phyloP scores from a whole-genome alignment of 306 rosid species.

The Cucumis cinereus region DNA sequence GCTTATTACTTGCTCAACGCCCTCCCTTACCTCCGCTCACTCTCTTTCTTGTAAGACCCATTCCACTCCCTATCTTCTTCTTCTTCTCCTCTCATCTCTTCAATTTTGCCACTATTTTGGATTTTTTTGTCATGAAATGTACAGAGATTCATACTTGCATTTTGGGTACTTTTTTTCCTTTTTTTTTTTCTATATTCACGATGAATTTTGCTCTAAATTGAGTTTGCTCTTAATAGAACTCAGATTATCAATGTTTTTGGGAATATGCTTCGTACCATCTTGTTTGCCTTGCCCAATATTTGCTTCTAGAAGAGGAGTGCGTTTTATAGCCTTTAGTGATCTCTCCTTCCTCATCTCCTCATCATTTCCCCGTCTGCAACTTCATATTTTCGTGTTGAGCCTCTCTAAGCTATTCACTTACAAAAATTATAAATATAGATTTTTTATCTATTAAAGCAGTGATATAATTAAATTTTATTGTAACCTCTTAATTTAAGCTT shows the following conservation, averaged over 20 bases:
- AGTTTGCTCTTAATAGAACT: not conserved
- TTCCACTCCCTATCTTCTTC: constrained; percentile 5
- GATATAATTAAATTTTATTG: too few species aligned
- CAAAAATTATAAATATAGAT: too few species aligned
- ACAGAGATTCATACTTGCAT: not conserved
- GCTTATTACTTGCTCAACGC: constrained; percentile 23
- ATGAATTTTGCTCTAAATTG: not conserved
- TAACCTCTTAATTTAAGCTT: not conserved
- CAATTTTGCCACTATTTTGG: not conserved
- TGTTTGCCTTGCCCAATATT: not conserved
- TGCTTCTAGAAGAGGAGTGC: not conserved
- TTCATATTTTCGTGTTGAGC: not conserved
- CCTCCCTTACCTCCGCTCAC: constrained; percentile 14
- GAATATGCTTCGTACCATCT: not conserved
- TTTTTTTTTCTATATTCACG: not conserved
- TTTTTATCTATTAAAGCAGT: too few species aligned
- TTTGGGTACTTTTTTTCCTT: not conserved
- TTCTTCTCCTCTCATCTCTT: not conserved
- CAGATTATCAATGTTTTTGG: not conserved
- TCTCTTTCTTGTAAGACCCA: constrained; percentile 35
- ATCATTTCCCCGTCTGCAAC: not conserved
- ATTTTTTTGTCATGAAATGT: too few species aligned
- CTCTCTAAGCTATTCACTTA: not conserved
- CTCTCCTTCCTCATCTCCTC: not conserved
- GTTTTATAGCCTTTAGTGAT: not conserved